Evolutionary conservation across 352 stramenopile genomes (phyloP), one percentile per base, ranked within the genome.

Genomic region (Thalassiosira exigua): DNA sequence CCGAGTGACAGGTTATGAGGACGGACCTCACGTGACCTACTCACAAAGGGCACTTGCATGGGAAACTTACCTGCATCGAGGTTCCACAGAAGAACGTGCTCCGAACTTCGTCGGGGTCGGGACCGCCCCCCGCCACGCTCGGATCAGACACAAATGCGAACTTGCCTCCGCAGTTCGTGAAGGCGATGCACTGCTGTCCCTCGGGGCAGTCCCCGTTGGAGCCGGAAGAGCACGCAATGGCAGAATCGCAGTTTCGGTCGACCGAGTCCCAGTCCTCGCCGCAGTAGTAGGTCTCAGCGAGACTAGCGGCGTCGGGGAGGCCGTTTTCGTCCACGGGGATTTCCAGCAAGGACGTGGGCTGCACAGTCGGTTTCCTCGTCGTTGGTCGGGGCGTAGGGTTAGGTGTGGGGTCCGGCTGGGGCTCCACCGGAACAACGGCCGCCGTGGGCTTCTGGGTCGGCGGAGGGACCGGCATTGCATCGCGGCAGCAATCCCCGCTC

Each of bases 141-240:
- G 80, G 80, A 76, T 87, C 48, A 26, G 51, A 73, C 1, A 84
- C 66, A 24, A 87, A 87, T 0, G 53, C 52, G 26, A 83, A 87
- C 26, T 73, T 75, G 48, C 80, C 80, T 32, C 80, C 80, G 53
- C 80, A 87, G 48, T 87, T 87, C 3, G 80, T 87, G 30, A 84
- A 87, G 24, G 80, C 80, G 52, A 87, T 82, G 33, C 80, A 87
- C 24, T 77, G 21, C 62, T 80, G 39, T 42, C 42, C 57, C 9
- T 7, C 14, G 4, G 69, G 58, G 39, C 74, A 84, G 26, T 83
- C 80, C 1, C 3, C 33, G 17, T 4, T 59, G 29, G 48, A 22
- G 4, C 80, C 80, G n/a, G 58, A 64, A 22, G 80, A 74, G 39
- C 80, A 87, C 24, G 80, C 24, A 12, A 59, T 79, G 30, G 80